Conservation (phyloP, 768 basidiomycete genomes). For the Rubroboletus satanas region DNA sequence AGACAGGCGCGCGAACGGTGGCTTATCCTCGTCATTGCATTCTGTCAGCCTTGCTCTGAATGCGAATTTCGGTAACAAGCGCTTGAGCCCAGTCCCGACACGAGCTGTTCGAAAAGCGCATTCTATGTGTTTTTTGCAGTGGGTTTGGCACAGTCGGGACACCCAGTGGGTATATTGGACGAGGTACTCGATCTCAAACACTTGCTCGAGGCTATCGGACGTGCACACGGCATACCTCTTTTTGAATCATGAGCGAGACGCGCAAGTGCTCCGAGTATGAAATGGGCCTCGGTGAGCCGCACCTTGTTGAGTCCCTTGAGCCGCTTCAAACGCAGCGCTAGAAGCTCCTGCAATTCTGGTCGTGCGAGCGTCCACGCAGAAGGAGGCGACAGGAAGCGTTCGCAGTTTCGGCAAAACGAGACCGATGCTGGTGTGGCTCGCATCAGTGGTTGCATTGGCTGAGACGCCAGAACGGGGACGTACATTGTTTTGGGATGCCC, state of each 20-base stretch:
- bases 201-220: conserved; percentile 66
- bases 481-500: conserved; percentile 93
- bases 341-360: conserved; percentile 88
- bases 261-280: conserved; percentile 93
- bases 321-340: conserved; percentile 57
- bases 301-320: conserved; percentile 93
- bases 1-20: too few species aligned
- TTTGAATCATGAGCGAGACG: conserved; percentile 80
- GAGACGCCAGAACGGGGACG: conserved; percentile 9
- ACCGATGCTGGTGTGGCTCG: conserved; percentile 61
- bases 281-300: conserved; percentile 94
- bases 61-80: too few species aligned
- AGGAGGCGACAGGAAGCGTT: conserved; percentile 92
- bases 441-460: neutral
- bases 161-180: conserved; percentile 95
- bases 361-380: conserved; percentile 78
- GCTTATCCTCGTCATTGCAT: too few species aligned
- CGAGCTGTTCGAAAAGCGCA: conserved; percentile 94
- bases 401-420: conserved; percentile 93
- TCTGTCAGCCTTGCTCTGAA: too few species aligned
- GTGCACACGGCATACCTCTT: too few species aligned
- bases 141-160: conserved; percentile 87
- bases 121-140: conserved; percentile 99
- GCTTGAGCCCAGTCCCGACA: conserved; percentile 39
- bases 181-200: conserved; percentile 94